Conservation (phyloP, 2,329 filamentous ascomycete genomes). For the Colletotrichum horii region DNA sequence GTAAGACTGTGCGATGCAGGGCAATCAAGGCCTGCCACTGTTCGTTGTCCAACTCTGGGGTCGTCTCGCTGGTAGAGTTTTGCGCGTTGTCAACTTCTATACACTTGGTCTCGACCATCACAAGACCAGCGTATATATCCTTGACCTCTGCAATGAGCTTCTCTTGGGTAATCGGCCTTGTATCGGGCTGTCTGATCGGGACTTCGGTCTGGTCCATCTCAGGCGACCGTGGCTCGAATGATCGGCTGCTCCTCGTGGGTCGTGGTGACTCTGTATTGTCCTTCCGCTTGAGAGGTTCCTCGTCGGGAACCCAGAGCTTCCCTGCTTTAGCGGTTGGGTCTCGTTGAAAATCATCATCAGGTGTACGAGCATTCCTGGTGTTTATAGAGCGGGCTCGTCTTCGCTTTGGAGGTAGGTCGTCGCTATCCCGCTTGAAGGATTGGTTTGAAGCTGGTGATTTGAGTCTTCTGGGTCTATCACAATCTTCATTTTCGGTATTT, state of each 20-base stretch:
- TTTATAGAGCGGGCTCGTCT: too few relatives aligned
- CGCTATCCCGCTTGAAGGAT: too few relatives aligned
- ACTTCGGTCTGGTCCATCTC: neutral
- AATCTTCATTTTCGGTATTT: too few relatives aligned
- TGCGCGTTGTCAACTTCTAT: conserved; percentile 79
- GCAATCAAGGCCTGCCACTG: neutral
- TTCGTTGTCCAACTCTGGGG: neutral
- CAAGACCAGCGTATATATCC: conserved; percentile 80
- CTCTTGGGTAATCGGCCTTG: conserved; percentile 74
- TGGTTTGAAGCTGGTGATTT: too few relatives aligned
- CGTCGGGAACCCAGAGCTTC: too few relatives aligned
- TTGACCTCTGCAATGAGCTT: conserved; percentile 84
- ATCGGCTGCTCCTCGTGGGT: neutral
- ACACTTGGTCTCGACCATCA: conserved; percentile 87
- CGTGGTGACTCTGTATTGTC: neutral
- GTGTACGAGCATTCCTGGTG: too few relatives aligned
- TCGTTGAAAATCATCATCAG: too few relatives aligned
- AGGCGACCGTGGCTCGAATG: neutral
- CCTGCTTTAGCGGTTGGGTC: too few relatives aligned
- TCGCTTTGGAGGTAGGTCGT: too few relatives aligned
- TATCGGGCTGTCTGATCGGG: conserved; percentile 58
- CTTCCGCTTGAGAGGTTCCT: too few relatives aligned
- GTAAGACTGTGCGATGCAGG: neutral
- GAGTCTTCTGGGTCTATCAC: too few relatives aligned
- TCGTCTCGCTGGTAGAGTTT: conserved; percentile 37